phyloP scores from a whole-genome alignment of 2,329 filamentous ascomycete genomes.

The Hypoxylon sp. region DNA sequence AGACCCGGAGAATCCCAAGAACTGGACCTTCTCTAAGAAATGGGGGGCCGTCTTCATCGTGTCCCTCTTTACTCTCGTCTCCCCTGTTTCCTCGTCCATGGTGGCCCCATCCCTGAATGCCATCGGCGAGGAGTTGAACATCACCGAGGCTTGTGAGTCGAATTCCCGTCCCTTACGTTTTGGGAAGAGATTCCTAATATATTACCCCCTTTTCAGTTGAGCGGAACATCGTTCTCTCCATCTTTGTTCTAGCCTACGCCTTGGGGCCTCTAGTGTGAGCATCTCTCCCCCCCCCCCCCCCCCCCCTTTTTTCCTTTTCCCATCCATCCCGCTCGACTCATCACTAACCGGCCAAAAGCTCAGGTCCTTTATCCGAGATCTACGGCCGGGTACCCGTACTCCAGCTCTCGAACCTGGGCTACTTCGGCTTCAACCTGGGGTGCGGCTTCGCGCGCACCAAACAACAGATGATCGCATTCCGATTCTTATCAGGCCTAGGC shows the following conservation, averaged over 20 bases:
- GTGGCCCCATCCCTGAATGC: constrained; percentile 66
- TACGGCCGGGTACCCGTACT: constrained; percentile 69
- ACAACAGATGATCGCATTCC: constrained; percentile 69
- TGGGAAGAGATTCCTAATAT: constrained; percentile 5
- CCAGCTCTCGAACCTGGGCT: constrained; percentile 66
- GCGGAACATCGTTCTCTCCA: constrained; percentile 61
- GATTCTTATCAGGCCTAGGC: constrained; percentile 71
- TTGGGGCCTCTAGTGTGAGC: constrained; percentile 64
- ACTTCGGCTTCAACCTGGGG: constrained; percentile 70
- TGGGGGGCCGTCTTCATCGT: constrained; percentile 71
- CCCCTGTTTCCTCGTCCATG: constrained; percentile 72
- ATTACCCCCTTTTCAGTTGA: constrained; percentile 51
- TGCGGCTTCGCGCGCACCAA: constrained; percentile 70
- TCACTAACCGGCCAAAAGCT: constrained; percentile 34
- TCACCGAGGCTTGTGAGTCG: constrained; percentile 58
- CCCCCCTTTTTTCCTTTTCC: too few species aligned
- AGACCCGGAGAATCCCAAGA: constrained; percentile 66
- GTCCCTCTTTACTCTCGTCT: constrained; percentile 72
- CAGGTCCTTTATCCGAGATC: constrained; percentile 69
- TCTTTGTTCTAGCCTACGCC: constrained; percentile 69
- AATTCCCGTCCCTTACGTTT: background rate
- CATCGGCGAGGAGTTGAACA: constrained; percentile 69
- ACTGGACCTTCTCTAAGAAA: constrained; percentile 70
- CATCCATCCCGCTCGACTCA: constrained; percentile 5
- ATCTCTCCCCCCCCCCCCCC: background rate